Conservation (phyloP, 768 basidiomycete genomes). For the Kwoniella sp. region DNA sequence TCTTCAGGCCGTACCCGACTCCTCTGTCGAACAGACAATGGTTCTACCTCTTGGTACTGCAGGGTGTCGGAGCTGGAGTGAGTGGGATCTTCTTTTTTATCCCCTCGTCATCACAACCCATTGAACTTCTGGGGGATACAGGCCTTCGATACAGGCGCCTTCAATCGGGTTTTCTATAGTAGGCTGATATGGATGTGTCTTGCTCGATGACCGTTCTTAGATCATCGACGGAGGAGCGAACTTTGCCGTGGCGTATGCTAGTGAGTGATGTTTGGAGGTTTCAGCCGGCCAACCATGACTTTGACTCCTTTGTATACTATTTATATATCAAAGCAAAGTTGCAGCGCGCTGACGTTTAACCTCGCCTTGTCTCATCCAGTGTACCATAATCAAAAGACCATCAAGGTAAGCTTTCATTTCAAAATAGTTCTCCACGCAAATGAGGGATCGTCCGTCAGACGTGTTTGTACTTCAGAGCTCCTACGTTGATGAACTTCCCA, state of each 20-base stretch:
- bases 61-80: slow-evolving; percentile 51
- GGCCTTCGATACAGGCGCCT: not conserved
- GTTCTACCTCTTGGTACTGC: slow-evolving; percentile 49
- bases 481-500: not conserved
- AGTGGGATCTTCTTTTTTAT: slow-evolving; percentile 21
- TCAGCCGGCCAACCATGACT: too few relatives aligned
- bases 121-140: not conserved
- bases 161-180: not conserved
- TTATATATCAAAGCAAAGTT: not conserved
- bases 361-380: slow-evolving; percentile 18
- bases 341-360: not conserved
- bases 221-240: slow-evolving; percentile 54
- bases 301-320: too few relatives aligned
- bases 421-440: too few relatives aligned
- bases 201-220: too few relatives aligned
- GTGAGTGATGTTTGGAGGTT: too few relatives aligned
- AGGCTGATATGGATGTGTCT: not conserved
- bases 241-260: slow-evolving; percentile 54
- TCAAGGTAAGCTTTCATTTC: slow-evolving; percentile 27
- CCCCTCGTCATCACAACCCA: too few relatives aligned
- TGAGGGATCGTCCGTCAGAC: too few relatives aligned
- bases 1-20: slow-evolving; percentile 53
- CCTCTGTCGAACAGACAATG: slow-evolving; percentile 49
- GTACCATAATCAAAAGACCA: slow-evolving; percentile 31
- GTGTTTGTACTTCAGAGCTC: not conserved